phyloP scores from a whole-genome alignment of 2,329 filamentous ascomycete species.

The Pestalotiopsis sp. region DNA sequence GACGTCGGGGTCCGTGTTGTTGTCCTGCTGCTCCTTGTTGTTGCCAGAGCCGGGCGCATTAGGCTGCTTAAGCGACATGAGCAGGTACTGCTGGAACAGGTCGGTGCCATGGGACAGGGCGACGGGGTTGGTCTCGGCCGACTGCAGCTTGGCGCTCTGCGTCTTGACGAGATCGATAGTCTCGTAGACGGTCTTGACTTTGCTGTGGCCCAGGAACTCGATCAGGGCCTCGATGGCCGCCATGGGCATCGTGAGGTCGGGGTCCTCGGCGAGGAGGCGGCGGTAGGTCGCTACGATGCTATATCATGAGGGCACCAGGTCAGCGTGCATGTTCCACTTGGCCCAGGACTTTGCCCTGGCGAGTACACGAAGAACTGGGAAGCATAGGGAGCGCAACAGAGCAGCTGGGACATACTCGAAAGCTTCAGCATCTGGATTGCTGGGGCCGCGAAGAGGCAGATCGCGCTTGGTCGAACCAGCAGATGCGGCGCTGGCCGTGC shows the following conservation, averaged over 20 bases:
- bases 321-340: not conserved
- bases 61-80: constrained; percentile 69
- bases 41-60: constrained; percentile 31
- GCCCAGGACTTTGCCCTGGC: no score
- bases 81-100: constrained; percentile 92
- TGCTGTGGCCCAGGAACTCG: constrained; percentile 77
- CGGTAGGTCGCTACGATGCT: constrained; percentile 62
- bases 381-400: not conserved
- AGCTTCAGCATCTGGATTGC: constrained; percentile 14
- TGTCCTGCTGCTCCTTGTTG: constrained; percentile 21
- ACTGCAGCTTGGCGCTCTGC: constrained; percentile 78
- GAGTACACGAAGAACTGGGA: no score
- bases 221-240: constrained; percentile 93
- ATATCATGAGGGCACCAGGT: constrained; percentile 2
- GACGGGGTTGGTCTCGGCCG: constrained; percentile 82
- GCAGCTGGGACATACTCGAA: constrained; percentile 15
- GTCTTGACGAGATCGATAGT: constrained; percentile 83
- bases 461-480: constrained; percentile 8
- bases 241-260: constrained; percentile 91
- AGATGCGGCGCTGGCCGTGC: not conserved
- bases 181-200: constrained; percentile 88
- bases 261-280: constrained; percentile 63
- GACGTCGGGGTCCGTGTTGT: constrained; percentile 38
- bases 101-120: constrained; percentile 93
- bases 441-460: constrained; percentile 14